Evolutionary conservation across 1,139 yeast genomes (phyloP), one percentile per base, ranked within the genome.

Genomic region (Geotrichum cucujoidarum): DNA sequence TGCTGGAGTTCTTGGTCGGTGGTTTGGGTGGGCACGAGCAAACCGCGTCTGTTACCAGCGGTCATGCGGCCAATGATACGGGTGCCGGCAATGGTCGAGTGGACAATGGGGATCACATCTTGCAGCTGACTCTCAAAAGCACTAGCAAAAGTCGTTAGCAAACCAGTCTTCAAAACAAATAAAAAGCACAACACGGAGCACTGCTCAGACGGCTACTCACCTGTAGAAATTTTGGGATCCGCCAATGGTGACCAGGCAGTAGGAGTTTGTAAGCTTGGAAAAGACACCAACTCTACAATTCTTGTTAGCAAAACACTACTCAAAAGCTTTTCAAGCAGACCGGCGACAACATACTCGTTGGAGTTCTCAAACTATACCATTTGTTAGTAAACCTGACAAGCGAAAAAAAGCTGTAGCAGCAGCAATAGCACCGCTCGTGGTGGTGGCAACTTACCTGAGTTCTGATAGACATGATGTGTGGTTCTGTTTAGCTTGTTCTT

Each of bases 1-100:
- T 94, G 98, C 83, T 89, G 94, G 60, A 94, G 80, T 70, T 94
- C 99, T 71, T 92, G 98, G 68, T 94, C 99, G n/a, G 97, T 88
- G 45, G 98, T 94, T 69, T 90, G 96, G 25, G 95, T 87, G 53
- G 99, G 99, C 16, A 94, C 98, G 51, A 94, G 77, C 57, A 94
- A 74, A 37, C 99, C 99, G 67, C 97, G 80, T 75, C 98, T 83
- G 76, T 94, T 94, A 63, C 99, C 99, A 36, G 97, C 97, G 37
- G 96, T 86, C 95, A 94, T 86, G 69, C 98, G 80, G 59, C 99
- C 99, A 53, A 94, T 87, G 57, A 94, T 94, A 71, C 98, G 84
- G 60, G 95, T 89, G 59, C 98, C 98, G 39, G 97, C 97, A 61
- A 94, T 92, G 54, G 98, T 92, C 50, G 97, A 87, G 66, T 92